Evolutionary conservation across 805 yeast species (phyloP), one percentile per base, ranked within the genome.

Genomic region (Pichia nanzhaoensis): DNA sequence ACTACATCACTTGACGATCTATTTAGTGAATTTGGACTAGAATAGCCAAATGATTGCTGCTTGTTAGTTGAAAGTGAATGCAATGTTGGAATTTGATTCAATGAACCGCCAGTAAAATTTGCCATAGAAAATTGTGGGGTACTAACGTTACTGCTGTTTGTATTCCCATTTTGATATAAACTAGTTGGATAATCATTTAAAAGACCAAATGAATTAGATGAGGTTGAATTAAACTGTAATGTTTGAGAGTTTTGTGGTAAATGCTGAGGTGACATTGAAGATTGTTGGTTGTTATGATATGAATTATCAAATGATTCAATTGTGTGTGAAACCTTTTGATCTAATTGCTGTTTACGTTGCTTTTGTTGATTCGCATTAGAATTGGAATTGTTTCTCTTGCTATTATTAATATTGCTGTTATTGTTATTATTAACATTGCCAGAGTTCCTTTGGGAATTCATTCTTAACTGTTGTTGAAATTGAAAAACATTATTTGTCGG

Each of bases 401-500:
- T 37, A 39, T 21, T 39, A 43, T n/a, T n/a, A n/a, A n/a, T n/a
- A n/a, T n/a, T n/a, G n/a, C 21, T 42, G 8, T 34, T 32, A 20
- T 41, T 39, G n/a, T 31, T 42, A 39, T 40, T 45, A 42, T 20
- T 30, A 32, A 22, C 37, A 18, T 19, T 31, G 21, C 21, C 21
- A 30, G 30, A 24, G 7, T 14, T 30, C 12, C 18, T 33, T 16
- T 18, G 28, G 17, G 33, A 30, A 30, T 42, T 42, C 45, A 45
- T 41, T 35, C 50, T 54, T n/a, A 51, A 22, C 43, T 55, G 57
- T 44, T 55, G 58, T 37, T 54, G 57, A 33, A 55, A 55, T 45
- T 55, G 57, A 44, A 55, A 55, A 12, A 53, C 46, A 35, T 54
- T 52, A 34, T 55, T 55, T 30, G 55, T 54, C 34, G 59, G 53